Evolutionary conservation across 768 basidiomycete genomes (phyloP).

Genomic region (Tephrocybe sp.): DNA sequence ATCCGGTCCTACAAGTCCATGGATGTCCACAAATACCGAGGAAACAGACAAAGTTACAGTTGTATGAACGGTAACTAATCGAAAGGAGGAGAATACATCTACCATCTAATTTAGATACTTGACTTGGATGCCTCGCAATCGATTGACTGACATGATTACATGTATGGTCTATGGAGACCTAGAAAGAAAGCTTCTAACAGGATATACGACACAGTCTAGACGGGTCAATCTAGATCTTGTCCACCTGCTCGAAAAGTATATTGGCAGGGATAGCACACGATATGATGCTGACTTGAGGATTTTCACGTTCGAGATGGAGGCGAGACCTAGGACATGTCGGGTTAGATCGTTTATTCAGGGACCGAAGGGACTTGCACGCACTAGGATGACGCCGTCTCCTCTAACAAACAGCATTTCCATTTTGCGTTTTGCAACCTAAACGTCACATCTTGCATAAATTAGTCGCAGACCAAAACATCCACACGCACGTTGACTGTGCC

Average conservation of each 20-base stretch:
- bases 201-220: slow-evolving; percentile 3
- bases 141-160: neutral
- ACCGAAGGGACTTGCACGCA: slow-evolving; percentile 36
- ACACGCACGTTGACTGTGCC: slow-evolving; percentile 64
- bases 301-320: slow-evolving; percentile 72
- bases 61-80: neutral
- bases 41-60: slow-evolving; percentile 2
- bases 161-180: slow-evolving; percentile 2
- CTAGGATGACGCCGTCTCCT: slow-evolving; percentile 96
- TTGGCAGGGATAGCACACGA: slow-evolving; percentile 22
- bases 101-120: slow-evolving; percentile 4
- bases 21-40: slow-evolving; percentile 20
- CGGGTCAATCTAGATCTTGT: neutral
- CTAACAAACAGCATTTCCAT: slow-evolving; percentile 98
- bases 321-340: slow-evolving; percentile 58
- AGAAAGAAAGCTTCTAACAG: slow-evolving; percentile 1
- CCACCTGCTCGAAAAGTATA: slow-evolving; percentile 31
- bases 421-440: slow-evolving; percentile 86
- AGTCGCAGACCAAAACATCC: slow-evolving; percentile 6
- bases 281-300: neutral
- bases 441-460: neutral
- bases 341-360: slow-evolving; percentile 11
- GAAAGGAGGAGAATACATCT: slow-evolving; percentile 1
- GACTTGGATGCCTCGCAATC: neutral
- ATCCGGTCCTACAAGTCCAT: slow-evolving; percentile 26